Evolutionary conservation across 495 filamentous ascomycete genomes (phyloP).

Genomic region (Aspergillus leporis): DNA sequence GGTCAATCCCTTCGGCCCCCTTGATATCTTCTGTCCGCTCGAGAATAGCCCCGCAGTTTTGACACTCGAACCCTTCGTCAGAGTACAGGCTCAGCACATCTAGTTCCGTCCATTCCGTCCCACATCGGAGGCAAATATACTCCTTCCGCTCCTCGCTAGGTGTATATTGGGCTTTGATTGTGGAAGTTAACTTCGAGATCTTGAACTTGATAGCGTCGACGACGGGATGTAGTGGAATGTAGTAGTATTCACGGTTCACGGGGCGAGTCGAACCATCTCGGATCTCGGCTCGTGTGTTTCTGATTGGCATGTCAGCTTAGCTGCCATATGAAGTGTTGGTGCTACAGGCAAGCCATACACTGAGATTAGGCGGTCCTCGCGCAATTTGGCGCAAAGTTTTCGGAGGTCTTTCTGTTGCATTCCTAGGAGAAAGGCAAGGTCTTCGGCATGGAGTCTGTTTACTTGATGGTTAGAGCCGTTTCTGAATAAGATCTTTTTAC

Average conservation of each 20-base stretch:
- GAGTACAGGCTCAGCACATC: constrained; percentile 74
- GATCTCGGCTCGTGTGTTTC: constrained; percentile 75
- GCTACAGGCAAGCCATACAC: constrained; percentile 54
- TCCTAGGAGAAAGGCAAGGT: constrained; percentile 80
- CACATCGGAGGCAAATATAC: constrained; percentile 80
- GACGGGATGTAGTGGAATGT: constrained; percentile 88
- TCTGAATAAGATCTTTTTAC: background rate
- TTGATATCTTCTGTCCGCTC: constrained; percentile 65
- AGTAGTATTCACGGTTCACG: constrained; percentile 88
- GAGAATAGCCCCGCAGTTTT: constrained; percentile 73
- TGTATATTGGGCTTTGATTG: constrained; percentile 76
- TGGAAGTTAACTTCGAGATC: constrained; percentile 78
- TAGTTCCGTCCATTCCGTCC: constrained; percentile 77
- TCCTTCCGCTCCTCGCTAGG: constrained; percentile 86
- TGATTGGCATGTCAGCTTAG: constrained; percentile 29
- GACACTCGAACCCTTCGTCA: constrained; percentile 74
- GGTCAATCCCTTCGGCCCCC: constrained; percentile 52
- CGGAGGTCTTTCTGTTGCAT: constrained; percentile 87
- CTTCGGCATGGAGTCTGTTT: constrained; percentile 75
- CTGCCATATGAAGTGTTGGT: background rate
- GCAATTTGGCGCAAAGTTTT: constrained; percentile 78
- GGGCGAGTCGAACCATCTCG: constrained; percentile 79
- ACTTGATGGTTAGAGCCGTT: background rate
- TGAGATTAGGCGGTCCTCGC: constrained; percentile 80
- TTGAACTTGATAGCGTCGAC: constrained; percentile 97